Evolutionary conservation across 257 asterid genomes (phyloP).

Genomic region (Petrea volubilis): DNA sequence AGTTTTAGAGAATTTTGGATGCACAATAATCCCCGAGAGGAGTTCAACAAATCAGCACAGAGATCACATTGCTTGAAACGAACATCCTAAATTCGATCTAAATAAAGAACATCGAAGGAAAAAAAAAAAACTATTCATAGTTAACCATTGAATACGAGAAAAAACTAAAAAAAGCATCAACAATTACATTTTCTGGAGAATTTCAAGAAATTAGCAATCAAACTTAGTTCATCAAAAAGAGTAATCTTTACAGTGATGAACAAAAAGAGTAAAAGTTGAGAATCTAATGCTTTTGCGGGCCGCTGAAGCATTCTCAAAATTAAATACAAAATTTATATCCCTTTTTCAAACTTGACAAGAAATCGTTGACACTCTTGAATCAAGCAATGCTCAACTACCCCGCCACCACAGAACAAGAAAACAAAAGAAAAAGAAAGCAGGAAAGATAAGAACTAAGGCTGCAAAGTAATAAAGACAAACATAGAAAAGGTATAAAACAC

Average conservation of each 20-base stretch:
- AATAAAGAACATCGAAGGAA: too few relatives aligned
- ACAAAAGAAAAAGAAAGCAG: not conserved
- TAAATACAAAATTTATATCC: not conserved
- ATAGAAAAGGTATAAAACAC: not conserved
- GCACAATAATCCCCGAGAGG: too few relatives aligned
- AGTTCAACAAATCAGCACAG: too few relatives aligned
- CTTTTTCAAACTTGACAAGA: not conserved
- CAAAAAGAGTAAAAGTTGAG: constrained; percentile 2
- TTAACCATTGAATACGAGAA: too few relatives aligned
- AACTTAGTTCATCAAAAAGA: too few relatives aligned
- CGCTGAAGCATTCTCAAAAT: constrained; percentile 22
- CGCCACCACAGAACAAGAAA: not conserved
- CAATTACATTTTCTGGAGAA: not conserved
- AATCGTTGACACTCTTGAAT: not conserved
- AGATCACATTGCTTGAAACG: not conserved
- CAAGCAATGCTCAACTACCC: not conserved
- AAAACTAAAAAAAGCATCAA: too few relatives aligned
- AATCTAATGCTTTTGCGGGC: constrained; percentile 22
- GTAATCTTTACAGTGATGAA: not conserved
- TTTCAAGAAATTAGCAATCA: not conserved
- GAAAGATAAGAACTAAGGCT: not conserved
- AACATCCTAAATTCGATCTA: not conserved
- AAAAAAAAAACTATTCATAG: too few relatives aligned
- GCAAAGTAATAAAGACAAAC: not conserved
- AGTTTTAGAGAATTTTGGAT: too few relatives aligned